Evolutionary conservation across 306 rosid species (phyloP), one percentile per base, ranked within the genome.

Genomic region (Begonia fuchsioides): DNA sequence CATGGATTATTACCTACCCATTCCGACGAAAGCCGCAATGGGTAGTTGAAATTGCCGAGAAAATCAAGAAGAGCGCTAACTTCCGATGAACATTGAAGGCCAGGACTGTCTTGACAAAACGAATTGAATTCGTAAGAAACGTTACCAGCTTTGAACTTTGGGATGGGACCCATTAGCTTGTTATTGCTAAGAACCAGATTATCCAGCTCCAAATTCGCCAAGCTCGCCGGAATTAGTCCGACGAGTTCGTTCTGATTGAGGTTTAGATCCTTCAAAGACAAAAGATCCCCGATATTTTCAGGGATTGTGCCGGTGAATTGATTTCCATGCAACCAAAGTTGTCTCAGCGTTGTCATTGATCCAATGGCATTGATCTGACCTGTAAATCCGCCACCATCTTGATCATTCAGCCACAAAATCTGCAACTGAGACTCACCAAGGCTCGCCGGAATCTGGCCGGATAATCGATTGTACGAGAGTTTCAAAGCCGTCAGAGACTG

Each of bases 1-100:
- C 95, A 86, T 0, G 95, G 95, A 18, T 76, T 63, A 63, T 86
- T 66, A 15, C 88, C 95, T 14, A 80, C 72, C 95, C 95, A 86
- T 54, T 63, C 72, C 14, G 82, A 68, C 39, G 63, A 60, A 44
- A 86, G 86, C 64, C 44, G 63, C 17, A 56, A 68, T 0, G 95
- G 95, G 65, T 73, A 86, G 40, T 72, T 72, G 64, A 86, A 50
- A 48, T 49, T 52, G 32, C 59, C 72, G 12, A 86, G 76, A 66
- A 86, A 76, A 60, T 86, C 81, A 39, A 86, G 39, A 45, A 86
- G 68, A 48, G 72, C 54, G 39, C 58, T 55, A 47, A 81, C 93
- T 51, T 67, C 63, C 32, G 79, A 72, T n/a, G 80, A 59, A 65
- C 95, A 86, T 66, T 59, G 57, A 32, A 70, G 50, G 44, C 86